These are phyloP conservation scores for Beauveria medogensis DNA, from an alignment of 2,329 filamentous ascomycete species.

Conservation along the genomic window DNA sequence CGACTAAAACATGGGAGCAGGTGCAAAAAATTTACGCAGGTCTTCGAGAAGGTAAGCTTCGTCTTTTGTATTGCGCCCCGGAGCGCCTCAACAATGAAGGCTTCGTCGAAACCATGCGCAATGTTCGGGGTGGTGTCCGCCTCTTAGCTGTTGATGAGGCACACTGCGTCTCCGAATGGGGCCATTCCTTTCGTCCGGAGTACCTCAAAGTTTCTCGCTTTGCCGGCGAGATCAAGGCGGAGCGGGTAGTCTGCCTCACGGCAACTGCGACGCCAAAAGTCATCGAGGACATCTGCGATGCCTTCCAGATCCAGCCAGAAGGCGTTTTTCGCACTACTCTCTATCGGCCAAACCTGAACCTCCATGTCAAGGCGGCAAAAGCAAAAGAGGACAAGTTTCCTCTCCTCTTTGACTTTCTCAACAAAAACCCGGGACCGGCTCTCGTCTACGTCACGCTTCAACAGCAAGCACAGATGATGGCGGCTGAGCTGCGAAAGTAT, in stretches of 20 bases:
- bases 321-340: conserved; percentile 52
- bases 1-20: conserved; percentile 43
- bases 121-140: conserved; percentile 46
- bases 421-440: conserved; percentile 42
- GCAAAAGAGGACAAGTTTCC: conserved; percentile 37
- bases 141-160: conserved; percentile 51
- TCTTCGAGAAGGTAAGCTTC: conserved; percentile 37
- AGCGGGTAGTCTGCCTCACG: conserved; percentile 51
- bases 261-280: conserved; percentile 51
- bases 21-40: conserved; percentile 28
- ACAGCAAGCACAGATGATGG: conserved; percentile 37
- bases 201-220: conserved; percentile 50
- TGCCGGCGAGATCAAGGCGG: conserved; percentile 44
- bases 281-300: conserved; percentile 44
- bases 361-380: conserved; percentile 38
- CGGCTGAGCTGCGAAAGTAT: conserved; percentile 25
- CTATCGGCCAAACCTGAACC: conserved; percentile 49
- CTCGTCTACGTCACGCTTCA: conserved; percentile 56
- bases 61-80: conserved; percentile 50
- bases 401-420: conserved; percentile 39
- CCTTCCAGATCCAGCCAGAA: conserved; percentile 36
- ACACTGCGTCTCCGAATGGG: conserved; percentile 49
- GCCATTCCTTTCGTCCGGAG: conserved; percentile 41
- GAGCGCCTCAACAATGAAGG: conserved; percentile 54
- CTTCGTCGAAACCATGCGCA: conserved; percentile 47